Evolutionary conservation across 805 yeast species (phyloP).

Genomic region (Clavispora fructus): DNA sequence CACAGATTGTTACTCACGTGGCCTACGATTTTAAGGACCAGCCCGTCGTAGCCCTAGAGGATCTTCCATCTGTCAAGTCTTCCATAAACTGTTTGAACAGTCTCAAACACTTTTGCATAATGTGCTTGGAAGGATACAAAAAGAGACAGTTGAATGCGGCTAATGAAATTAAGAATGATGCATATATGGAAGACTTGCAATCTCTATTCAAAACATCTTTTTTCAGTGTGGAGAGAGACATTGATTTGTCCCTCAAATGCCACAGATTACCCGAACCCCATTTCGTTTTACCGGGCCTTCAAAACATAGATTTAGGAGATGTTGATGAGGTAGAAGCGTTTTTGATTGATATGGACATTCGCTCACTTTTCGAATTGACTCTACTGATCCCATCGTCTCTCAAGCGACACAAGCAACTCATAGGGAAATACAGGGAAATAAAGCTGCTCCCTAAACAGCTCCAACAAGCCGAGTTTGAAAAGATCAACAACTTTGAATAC

Average conservation of each 20-base stretch:
- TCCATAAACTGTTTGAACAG: constrained; percentile 25
- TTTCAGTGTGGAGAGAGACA: constrained; percentile 16
- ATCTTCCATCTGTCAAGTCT: constrained; percentile 21
- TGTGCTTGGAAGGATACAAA: constrained; percentile 33
- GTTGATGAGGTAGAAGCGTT: constrained; percentile 21
- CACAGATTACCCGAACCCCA: constrained; percentile 2
- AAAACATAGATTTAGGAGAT: constrained; percentile 12
- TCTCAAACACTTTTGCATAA: constrained; percentile 22
- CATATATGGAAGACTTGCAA: constrained; percentile 17
- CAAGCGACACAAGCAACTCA: constrained; percentile 17
- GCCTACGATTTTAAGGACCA: constrained; percentile 38
- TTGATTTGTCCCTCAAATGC: constrained; percentile 20
- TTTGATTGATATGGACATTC: constrained; percentile 37
- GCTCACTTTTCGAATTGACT: constrained; percentile 23
- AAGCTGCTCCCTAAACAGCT: constrained; percentile 7
- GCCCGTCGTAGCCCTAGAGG: constrained; percentile 25
- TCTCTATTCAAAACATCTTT: constrained; percentile 16
- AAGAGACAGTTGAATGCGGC: constrained; percentile 28
- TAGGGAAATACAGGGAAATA: constrained; percentile 6
- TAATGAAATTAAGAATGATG: constrained; percentile 14
- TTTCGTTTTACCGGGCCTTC: constrained; percentile 12
- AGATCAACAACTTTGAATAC: constrained; percentile 30
- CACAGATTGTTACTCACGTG: constrained; percentile 32
- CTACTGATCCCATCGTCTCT: constrained; percentile 24
- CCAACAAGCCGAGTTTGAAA: constrained; percentile 6